Conservation (phyloP, 75 land plant genomes). For the Picea sitchensis region DNA sequence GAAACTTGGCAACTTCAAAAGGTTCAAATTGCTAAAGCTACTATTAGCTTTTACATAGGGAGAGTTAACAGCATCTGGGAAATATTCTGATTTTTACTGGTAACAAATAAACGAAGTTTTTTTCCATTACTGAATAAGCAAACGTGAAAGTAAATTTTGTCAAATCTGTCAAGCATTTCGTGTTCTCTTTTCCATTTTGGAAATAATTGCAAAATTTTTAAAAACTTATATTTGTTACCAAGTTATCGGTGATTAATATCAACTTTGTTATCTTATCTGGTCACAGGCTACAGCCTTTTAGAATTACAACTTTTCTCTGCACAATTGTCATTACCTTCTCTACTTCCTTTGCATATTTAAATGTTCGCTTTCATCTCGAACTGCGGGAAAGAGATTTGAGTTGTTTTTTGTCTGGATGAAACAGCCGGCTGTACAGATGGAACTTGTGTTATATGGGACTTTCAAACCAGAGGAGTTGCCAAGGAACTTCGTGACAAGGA, state of each 20-base stretch:
- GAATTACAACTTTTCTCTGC: not conserved
- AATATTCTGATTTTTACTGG: not conserved
- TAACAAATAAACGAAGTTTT: slow-evolving; percentile 8
- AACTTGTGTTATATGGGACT: slow-evolving; percentile 92
- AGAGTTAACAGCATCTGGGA: not conserved
- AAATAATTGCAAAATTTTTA: not conserved
- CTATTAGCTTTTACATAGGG: no score
- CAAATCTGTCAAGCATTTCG: slow-evolving; percentile 24
- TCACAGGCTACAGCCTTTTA: not conserved
- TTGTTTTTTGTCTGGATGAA: slow-evolving; percentile 1
- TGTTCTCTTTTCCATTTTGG: not conserved
- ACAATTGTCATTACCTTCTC: not conserved
- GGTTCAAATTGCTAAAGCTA: no score
- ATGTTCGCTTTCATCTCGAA: not conserved
- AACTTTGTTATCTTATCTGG: not conserved
- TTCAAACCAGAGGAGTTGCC: slow-evolving; percentile 89
- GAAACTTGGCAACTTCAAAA: no score
- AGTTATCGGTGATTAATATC: not conserved
- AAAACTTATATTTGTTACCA: not conserved
- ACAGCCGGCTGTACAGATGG: slow-evolving; percentile 98
- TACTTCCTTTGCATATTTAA: not conserved
- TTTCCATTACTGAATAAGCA: slow-evolving; percentile 5
- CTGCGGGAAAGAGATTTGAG: not conserved
- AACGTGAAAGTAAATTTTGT: not conserved
- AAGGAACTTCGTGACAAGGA: slow-evolving; percentile 82